A percentile compares a stretch with the other conserved stretches of the same genome.
phyloP scores from a whole-genome alignment of 495 filamentous ascomycete species.

The Penicillium coffeae region DNA sequence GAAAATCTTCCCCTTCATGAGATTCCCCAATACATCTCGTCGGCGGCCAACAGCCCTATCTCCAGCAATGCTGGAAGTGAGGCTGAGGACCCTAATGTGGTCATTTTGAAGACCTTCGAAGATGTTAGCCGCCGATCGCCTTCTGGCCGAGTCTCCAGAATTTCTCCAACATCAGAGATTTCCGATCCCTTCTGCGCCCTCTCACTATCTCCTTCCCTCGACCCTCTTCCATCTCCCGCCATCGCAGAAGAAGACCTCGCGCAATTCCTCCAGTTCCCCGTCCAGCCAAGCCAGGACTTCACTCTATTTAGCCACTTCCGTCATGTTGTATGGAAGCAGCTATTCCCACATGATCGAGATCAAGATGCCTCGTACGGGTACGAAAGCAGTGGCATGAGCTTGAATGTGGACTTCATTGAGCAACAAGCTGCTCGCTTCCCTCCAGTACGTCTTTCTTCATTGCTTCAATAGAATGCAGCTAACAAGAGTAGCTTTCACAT shows the following conservation, averaged over 20 bases:
- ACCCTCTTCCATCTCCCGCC: slow-evolving; percentile 16
- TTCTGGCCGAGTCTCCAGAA: slow-evolving; percentile 24
- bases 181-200: slow-evolving; percentile 26
- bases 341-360: slow-evolving; percentile 27
- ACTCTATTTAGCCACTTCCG: slow-evolving; percentile 44
- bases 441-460: slow-evolving; percentile 31
- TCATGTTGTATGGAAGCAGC: slow-evolving; percentile 37
- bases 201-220: slow-evolving; percentile 20
- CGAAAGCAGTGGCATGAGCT: slow-evolving; percentile 24
- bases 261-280: slow-evolving; percentile 14
- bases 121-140: slow-evolving; percentile 36
- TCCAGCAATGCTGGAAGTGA: slow-evolving; percentile 11
- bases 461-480: not conserved
- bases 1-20: slow-evolving; percentile 16
- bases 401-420: slow-evolving; percentile 47
- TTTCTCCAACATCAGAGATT: slow-evolving; percentile 37
- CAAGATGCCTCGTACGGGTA: slow-evolving; percentile 21
- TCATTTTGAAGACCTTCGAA: slow-evolving; percentile 48
- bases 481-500: slow-evolving; percentile 46
- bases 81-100: slow-evolving; percentile 38
- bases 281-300: slow-evolving; percentile 28
- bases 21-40: slow-evolving; percentile 18
- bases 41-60: slow-evolving; percentile 15
- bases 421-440: slow-evolving; percentile 45
- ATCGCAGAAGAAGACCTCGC: slow-evolving; percentile 14